A percentile compares a stretch with the other conserved stretches of the same genome.
Evolutionary conservation across 2,329 filamentous ascomycete species (phyloP).

Genomic region (Lecanoromycetidae sp.): DNA sequence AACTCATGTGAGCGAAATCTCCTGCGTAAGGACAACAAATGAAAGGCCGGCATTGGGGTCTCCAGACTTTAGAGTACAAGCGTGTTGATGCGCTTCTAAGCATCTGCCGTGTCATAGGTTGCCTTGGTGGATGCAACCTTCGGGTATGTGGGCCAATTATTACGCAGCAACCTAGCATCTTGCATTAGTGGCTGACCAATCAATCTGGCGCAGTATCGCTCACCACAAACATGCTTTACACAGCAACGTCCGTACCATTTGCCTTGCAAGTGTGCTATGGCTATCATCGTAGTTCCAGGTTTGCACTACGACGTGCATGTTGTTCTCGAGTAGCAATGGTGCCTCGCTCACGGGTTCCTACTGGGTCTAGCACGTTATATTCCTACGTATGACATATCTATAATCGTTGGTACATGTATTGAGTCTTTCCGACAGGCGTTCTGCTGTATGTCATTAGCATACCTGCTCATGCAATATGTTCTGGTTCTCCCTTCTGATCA

Average conservation of each 20-base stretch:
- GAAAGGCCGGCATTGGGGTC: constrained; percentile 10
- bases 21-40: constrained; percentile 19
- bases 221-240: not conserved
- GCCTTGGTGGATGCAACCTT: not conserved
- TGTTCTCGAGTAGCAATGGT: no score
- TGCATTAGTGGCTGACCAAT: constrained; percentile 8
- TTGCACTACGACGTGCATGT: no score
- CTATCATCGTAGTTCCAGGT: no score
- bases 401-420: no score
- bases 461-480: no score
- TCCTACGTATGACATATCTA: no score
- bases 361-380: not conserved
- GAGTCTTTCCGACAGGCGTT: no score
- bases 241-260: not conserved
- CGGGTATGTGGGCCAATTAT: constrained; percentile 2
- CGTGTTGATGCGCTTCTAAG: not conserved
- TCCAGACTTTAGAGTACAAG: constrained; percentile 13
- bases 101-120: constrained; percentile 13
- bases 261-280: not conserved
- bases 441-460: no score
- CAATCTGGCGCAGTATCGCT: not conserved
- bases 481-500: no score
- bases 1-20: constrained; percentile 18
- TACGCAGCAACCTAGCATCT: not conserved
- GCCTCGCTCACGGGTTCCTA: no score